These are phyloP conservation scores for Linum tenue DNA, from an alignment of 345 rosid genomes.

Conservation along the genomic window DNA sequence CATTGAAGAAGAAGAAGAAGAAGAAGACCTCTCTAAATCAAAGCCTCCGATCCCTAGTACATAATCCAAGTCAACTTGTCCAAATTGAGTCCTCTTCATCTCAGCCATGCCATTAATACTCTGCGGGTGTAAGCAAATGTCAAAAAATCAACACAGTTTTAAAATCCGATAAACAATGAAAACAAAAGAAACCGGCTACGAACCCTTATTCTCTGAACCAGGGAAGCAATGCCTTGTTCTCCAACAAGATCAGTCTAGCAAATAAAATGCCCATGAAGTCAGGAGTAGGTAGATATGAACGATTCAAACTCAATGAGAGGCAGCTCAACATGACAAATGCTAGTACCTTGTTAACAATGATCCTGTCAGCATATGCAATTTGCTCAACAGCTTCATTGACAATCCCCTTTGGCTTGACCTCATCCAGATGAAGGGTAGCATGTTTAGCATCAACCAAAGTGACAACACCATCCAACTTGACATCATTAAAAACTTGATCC, in stretches of 20 bases:
- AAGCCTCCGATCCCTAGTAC: slow-evolving; percentile 98
- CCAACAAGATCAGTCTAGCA: slow-evolving; percentile 80
- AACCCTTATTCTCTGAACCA: slow-evolving; percentile 75
- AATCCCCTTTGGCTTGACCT: slow-evolving; percentile 80
- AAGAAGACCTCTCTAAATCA: slow-evolving; percentile 79
- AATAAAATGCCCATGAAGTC: slow-evolving; percentile 15
- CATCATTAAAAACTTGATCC: slow-evolving; percentile 69
- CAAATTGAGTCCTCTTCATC: slow-evolving; percentile 62
- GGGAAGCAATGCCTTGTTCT: slow-evolving; percentile 45
- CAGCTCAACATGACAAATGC: not conserved
- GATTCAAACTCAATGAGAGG: not conserved
- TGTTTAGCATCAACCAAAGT: slow-evolving; percentile 97
- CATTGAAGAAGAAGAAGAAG: slow-evolving; percentile 1
- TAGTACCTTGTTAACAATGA: slow-evolving; percentile 78
- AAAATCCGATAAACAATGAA: slow-evolving; percentile 4
- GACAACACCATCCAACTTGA: slow-evolving; percentile 88
- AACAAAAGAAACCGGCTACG: slow-evolving; percentile 8
- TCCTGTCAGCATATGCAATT: slow-evolving; percentile 92
- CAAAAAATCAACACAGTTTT: not conserved
- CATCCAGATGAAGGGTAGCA: slow-evolving; percentile 69
- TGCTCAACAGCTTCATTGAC: slow-evolving; percentile 97
- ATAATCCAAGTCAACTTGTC: slow-evolving; percentile 88
- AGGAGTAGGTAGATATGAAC: not conserved
- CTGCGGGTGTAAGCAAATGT: slow-evolving; percentile 30
- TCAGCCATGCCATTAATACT: slow-evolving; percentile 70